These are phyloP conservation scores for Coelastrella sp. DNA, from an alignment of 139 green algal species.

Conservation along the genomic window DNA sequence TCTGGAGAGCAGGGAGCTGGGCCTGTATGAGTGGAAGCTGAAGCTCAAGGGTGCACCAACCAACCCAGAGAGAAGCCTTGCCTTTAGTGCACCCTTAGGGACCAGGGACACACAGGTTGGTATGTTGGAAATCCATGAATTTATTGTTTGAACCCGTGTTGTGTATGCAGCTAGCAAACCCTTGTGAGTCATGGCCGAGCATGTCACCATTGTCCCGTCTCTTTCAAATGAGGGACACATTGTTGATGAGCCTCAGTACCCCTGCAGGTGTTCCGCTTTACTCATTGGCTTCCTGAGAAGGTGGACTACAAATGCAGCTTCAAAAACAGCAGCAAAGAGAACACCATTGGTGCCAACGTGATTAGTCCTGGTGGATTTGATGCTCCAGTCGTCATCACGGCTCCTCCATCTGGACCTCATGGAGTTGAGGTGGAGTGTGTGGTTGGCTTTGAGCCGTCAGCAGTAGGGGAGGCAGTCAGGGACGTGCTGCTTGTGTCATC, in stretches of 20 bases:
- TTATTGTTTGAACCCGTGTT: background rate
- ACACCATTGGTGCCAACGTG: background rate
- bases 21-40: constrained; percentile 74
- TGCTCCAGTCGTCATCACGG: constrained; percentile 46
- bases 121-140: background rate
- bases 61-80: constrained; percentile 67
- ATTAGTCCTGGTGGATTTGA: constrained; percentile 58
- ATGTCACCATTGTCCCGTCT: too few species aligned
- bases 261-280: constrained; percentile 71
- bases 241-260: too few species aligned
- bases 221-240: too few species aligned
- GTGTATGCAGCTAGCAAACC: too few species aligned
- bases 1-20: constrained; percentile 75
- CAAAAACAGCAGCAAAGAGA: constrained; percentile 47
- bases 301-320: constrained; percentile 78
- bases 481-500: constrained; percentile 73
- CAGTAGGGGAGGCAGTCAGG: constrained; percentile 70
- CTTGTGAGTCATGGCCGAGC: too few species aligned
- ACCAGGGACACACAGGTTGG: constrained; percentile 65
- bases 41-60: constrained; percentile 68
- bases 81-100: constrained; percentile 80
- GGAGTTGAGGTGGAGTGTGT: constrained; percentile 74
- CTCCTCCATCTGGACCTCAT: constrained; percentile 44
- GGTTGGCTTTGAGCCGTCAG: constrained; percentile 79
- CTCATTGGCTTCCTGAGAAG: constrained; percentile 79